These are phyloP conservation scores for Cercospora janseana DNA, from an alignment of 2,329 filamentous ascomycete genomes.

Conservation along the genomic window DNA sequence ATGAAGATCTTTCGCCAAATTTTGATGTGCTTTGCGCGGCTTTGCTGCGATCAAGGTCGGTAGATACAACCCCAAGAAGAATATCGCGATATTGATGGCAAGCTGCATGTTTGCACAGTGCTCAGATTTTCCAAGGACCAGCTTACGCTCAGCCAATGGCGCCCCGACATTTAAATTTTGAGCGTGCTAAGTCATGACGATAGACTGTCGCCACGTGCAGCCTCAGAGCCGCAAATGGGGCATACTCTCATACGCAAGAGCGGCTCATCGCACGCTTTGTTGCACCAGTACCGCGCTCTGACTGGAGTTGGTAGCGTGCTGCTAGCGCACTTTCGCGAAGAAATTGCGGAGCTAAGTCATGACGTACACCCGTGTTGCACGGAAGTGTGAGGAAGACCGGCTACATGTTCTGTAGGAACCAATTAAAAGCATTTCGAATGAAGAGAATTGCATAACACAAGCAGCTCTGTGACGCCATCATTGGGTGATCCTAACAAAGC, in stretches of 20 bases:
- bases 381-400: background rate
- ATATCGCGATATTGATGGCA: slow-evolving; percentile 23
- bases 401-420: background rate
- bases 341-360: slow-evolving; percentile 3
- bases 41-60: slow-evolving; percentile 19
- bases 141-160: background rate
- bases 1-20: slow-evolving; percentile 10
- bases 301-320: slow-evolving; percentile 1
- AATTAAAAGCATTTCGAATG: background rate
- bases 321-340: background rate
- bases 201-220: slow-evolving; percentile 11
- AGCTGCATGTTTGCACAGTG: slow-evolving; percentile 20
- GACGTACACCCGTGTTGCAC: slow-evolving; percentile 8
- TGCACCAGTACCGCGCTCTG: slow-evolving; percentile 1
- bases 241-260: slow-evolving; percentile 9
- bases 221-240: slow-evolving; percentile 1
- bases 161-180: background rate
- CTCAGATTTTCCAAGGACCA: background rate
- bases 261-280: slow-evolving; percentile 13
- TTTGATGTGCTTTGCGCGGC: slow-evolving; percentile 20
- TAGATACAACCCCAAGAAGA: slow-evolving; percentile 21
- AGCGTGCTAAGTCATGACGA: slow-evolving; percentile 4
- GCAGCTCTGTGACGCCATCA: background rate
- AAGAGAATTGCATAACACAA: background rate
- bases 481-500: background rate